Conservation (phyloP, 2,329 filamentous ascomycete species). For the Botrytis hyacinthi region DNA sequence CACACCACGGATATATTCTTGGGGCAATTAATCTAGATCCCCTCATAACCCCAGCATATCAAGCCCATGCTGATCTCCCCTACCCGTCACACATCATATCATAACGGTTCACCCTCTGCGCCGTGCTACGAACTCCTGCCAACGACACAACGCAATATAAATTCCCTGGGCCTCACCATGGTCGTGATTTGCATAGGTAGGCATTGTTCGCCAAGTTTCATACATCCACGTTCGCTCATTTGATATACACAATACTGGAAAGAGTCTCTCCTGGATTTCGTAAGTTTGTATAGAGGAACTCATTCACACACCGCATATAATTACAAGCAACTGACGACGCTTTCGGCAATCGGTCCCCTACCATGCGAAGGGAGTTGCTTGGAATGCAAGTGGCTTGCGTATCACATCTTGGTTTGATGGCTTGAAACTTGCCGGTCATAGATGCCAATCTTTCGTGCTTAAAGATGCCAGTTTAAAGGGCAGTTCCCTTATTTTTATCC, state of each 20-base stretch:
- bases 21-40: background rate
- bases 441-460: background rate
- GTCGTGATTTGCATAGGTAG: background rate
- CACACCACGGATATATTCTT: background rate
- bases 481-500: background rate
- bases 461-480: background rate
- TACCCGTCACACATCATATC: background rate
- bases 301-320: background rate
- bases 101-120: slow-evolving; percentile 3
- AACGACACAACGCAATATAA: background rate
- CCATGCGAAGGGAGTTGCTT: background rate
- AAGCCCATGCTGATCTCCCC: background rate
- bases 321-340: background rate
- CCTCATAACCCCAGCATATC: background rate
- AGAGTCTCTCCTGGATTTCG: background rate
- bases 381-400: background rate
- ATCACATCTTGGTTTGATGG: background rate
- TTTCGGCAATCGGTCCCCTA: background rate
- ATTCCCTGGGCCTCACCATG: background rate
- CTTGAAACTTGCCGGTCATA: background rate
- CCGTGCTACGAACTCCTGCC: slow-evolving; percentile 3
- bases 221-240: background rate
- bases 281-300: background rate
- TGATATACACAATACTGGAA: background rate
- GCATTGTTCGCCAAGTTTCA: background rate